phyloP scores from a whole-genome alignment of 306 rosid species.

The Gillenia trifoliata region DNA sequence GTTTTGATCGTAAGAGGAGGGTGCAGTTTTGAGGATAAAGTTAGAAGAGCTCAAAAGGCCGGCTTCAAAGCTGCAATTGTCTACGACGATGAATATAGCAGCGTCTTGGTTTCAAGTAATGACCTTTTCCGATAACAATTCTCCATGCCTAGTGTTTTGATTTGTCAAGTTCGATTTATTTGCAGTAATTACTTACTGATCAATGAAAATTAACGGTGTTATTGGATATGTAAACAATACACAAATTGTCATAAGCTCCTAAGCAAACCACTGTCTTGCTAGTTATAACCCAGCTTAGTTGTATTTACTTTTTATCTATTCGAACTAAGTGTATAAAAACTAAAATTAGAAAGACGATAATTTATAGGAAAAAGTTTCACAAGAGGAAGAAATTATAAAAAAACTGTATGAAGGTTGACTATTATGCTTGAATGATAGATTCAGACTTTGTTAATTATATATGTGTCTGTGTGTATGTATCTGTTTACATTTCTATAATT shows the following conservation, averaged over 20 bases:
- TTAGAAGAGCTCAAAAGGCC: slow-evolving; percentile 77
- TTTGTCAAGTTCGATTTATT: neutral
- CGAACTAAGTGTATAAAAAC: neutral
- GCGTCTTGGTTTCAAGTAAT: slow-evolving; percentile 85
- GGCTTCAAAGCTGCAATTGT: slow-evolving; percentile 89
- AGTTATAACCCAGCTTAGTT: neutral
- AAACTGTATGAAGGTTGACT: neutral
- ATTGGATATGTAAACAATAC: neutral
- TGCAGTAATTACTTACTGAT: neutral
- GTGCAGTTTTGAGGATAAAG: slow-evolving; percentile 95
- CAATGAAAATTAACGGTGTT: neutral
- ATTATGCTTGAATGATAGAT: neutral
- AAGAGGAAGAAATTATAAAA: neutral
- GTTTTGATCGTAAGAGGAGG: slow-evolving; percentile 85
- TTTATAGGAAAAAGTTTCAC: neutral
- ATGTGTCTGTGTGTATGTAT: neutral
- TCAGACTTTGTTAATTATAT: neutral
- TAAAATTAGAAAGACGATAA: neutral
- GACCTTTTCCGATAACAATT: slow-evolving; percentile 8
- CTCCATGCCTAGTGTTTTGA: neutral
- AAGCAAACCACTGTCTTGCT: neutral
- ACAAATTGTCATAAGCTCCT: neutral
- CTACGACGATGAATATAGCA: slow-evolving; percentile 69
- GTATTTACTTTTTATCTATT: neutral
- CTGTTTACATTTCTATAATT: neutral